phyloP scores from a whole-genome alignment of 768 basidiomycete genomes.

The Auricularia cornea region DNA sequence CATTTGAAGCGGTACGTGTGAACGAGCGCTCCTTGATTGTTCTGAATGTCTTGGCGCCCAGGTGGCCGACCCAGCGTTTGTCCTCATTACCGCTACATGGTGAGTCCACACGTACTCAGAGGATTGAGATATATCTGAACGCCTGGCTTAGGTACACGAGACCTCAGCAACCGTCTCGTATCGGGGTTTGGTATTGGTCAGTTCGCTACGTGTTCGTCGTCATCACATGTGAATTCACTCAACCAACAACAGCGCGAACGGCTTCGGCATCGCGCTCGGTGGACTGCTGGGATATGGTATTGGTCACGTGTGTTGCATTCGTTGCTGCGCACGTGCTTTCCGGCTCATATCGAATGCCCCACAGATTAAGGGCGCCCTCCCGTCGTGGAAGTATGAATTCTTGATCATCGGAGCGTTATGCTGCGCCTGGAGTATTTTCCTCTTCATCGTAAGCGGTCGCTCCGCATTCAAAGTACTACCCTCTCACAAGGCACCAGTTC shows the following conservation, averaged over 20 bases:
- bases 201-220: neutral
- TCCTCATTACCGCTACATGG: slow-evolving; percentile 27
- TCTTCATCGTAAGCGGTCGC: slow-evolving; percentile 9
- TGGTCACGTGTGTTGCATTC: slow-evolving; percentile 10
- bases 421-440: slow-evolving; percentile 19
- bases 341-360: neutral
- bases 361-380: slow-evolving; percentile 23
- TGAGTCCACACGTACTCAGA: neutral
- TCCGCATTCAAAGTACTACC: neutral
- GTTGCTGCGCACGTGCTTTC: slow-evolving; percentile 1
- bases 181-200: slow-evolving; percentile 26
- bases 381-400: slow-evolving; percentile 29
- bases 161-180: slow-evolving; percentile 30
- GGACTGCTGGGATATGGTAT: slow-evolving; percentile 31
- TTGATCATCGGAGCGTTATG: slow-evolving; percentile 25
- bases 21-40: neutral
- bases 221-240: neutral
- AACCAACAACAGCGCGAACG: slow-evolving; percentile 33
- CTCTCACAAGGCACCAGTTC: neutral
- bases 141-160: slow-evolving; percentile 30
- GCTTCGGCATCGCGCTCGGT: slow-evolving; percentile 32
- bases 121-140: too few relatives aligned
- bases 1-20: slow-evolving; percentile 26
- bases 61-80: slow-evolving; percentile 10
- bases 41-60: neutral